These are phyloP conservation scores for Castanea sativa DNA, from an alignment of 306 rosid species.

Conservation along the genomic window DNA sequence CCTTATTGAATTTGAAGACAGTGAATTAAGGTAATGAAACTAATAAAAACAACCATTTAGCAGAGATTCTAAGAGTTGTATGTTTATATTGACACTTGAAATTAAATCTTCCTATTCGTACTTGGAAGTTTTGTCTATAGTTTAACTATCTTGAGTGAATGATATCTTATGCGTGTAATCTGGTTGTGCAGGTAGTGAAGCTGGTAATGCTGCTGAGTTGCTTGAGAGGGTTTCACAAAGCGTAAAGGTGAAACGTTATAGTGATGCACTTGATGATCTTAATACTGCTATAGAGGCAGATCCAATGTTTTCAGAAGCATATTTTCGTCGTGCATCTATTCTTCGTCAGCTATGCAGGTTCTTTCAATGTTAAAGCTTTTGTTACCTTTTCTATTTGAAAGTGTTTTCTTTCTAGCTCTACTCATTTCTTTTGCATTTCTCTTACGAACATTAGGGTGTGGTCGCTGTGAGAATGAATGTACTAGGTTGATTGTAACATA, in stretches of 20 bases:
- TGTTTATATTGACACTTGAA: background rate
- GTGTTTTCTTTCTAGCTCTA: background rate
- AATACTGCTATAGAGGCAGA: slow-evolving; percentile 94
- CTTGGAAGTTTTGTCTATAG: slow-evolving; percentile 7
- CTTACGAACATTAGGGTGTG: background rate
- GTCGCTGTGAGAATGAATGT: background rate
- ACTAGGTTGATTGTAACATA: background rate
- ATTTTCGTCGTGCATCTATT: slow-evolving; percentile 74
- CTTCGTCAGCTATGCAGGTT: slow-evolving; percentile 97
- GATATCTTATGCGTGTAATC: slow-evolving; percentile 18
- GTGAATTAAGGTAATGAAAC: no score
- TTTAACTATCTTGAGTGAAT: slow-evolving; percentile 5
- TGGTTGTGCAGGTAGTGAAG: slow-evolving; percentile 50
- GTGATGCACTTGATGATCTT: slow-evolving; percentile 92
- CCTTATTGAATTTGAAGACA: no score
- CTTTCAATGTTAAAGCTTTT: background rate
- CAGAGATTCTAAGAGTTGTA: background rate
- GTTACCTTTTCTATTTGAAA: slow-evolving; percentile 13
- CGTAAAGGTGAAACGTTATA: slow-evolving; percentile 73
- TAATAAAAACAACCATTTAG: no score
- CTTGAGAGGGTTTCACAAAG: slow-evolving; percentile 75
- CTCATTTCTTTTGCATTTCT: no score
- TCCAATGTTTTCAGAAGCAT: slow-evolving; percentile 86
- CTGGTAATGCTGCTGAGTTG: slow-evolving; percentile 79
- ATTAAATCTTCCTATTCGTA: background rate